A percentile compares a stretch with the other conserved stretches of the same genome.
Evolutionary conservation across 306 rosid genomes (phyloP).

Genomic region (Cercis canadensis): DNA sequence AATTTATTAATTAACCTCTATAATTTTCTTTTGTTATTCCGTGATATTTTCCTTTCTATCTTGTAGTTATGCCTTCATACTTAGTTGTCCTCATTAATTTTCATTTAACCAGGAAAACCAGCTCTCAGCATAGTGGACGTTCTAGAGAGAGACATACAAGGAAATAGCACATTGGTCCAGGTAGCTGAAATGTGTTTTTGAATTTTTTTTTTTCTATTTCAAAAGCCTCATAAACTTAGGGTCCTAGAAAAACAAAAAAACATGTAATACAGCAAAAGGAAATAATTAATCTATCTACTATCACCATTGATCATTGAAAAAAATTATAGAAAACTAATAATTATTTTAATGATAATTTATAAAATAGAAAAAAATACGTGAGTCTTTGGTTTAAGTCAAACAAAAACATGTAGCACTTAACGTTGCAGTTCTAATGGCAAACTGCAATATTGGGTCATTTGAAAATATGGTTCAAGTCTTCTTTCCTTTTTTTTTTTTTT

Average conservation of each 20-base stretch:
- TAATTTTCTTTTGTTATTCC: constrained; percentile 17
- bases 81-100: constrained; percentile 12
- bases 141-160: constrained; percentile 63
- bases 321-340: neutral
- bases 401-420: neutral
- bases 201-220: neutral
- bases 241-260: constrained; percentile 1
- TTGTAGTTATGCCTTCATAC: constrained; percentile 6
- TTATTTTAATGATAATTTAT: neutral
- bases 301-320: neutral
- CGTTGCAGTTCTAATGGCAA: too few species aligned
- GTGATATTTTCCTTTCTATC: neutral
- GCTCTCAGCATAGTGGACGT: constrained; percentile 76
- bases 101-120: constrained; percentile 74
- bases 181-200: constrained; percentile 44
- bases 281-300: constrained; percentile 1
- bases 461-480: neutral
- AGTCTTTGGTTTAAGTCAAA: neutral
- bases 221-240: neutral
- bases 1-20: neutral
- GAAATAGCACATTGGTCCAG: constrained; percentile 82
- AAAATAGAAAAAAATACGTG: neutral
- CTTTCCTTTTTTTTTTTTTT: too few species aligned
- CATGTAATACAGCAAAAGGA: neutral
- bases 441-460: neutral